Evolutionary conservation across 2,329 filamentous ascomycete genomes (phyloP).

Genomic region (Cladosporium colombiae): DNA sequence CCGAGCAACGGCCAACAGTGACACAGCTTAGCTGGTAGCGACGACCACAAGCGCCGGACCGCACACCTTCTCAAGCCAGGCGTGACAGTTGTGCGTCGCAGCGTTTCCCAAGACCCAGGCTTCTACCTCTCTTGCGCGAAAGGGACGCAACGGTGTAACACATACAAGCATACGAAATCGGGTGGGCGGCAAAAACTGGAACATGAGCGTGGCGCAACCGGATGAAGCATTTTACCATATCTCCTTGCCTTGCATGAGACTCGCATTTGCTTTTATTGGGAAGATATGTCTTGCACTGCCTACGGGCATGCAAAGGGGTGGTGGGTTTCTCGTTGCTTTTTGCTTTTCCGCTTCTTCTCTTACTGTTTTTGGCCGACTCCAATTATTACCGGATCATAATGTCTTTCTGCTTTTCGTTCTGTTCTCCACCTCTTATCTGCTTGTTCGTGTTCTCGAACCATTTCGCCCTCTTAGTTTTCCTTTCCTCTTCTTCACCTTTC

Average conservation of each 20-base stretch:
- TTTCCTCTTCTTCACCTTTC: background rate
- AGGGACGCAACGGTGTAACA: slow-evolving; percentile 10
- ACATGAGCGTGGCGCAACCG: slow-evolving; percentile 13
- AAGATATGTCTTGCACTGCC: background rate
- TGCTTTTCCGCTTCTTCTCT: background rate
- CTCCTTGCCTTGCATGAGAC: slow-evolving; percentile 4
- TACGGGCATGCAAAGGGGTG: slow-evolving; percentile 8
- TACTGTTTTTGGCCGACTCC: background rate
- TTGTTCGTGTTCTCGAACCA: background rate
- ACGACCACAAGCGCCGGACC: background rate
- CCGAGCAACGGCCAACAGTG: slow-evolving; percentile 1
- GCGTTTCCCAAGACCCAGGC: background rate
- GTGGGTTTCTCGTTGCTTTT: background rate
- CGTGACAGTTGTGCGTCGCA: background rate
- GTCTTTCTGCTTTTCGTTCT: background rate
- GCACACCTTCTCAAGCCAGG: background rate
- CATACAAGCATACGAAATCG: slow-evolving; percentile 9
- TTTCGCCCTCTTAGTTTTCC: background rate
- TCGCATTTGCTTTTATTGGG: slow-evolving; percentile 1
- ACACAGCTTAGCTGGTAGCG: background rate
- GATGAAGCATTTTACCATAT: slow-evolving; percentile 3
- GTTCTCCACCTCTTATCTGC: background rate
- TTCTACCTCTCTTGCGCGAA: background rate
- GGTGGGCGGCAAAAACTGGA: slow-evolving; percentile 4
- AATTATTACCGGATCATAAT: slow-evolving; percentile 9